phyloP scores from a whole-genome alignment of 108 stramenopile species.

The Nitzschia sp. region DNA sequence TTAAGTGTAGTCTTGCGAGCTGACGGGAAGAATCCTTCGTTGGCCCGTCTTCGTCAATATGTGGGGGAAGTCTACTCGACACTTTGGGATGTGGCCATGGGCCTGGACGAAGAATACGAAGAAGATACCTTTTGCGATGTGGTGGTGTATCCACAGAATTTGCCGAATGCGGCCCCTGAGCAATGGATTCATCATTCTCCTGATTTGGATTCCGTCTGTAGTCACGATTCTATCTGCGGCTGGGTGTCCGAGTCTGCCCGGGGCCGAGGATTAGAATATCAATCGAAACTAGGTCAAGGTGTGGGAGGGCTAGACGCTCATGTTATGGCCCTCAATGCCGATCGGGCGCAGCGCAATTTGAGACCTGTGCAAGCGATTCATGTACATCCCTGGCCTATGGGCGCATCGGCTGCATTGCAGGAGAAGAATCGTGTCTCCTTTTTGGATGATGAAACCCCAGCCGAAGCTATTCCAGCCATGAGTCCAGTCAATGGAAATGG shows the following conservation, averaged over 20 bases:
- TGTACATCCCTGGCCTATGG: slow-evolving; percentile 80
- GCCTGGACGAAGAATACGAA: not conserved
- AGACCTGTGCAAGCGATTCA: slow-evolving; percentile 55
- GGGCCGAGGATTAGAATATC: slow-evolving; percentile 56
- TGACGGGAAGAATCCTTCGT: slow-evolving; percentile 50
- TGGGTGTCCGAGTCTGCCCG: slow-evolving; percentile 60
- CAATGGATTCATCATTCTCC: slow-evolving; percentile 64
- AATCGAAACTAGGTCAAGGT: slow-evolving; percentile 48
- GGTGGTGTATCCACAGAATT: slow-evolving; percentile 85
- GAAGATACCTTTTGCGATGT: slow-evolving; percentile 61
- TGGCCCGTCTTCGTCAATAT: slow-evolving; percentile 71
- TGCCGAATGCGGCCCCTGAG: slow-evolving; percentile 87
- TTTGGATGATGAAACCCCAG: slow-evolving; percentile 74
- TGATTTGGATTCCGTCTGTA: slow-evolving; percentile 72
- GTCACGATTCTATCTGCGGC: slow-evolving; percentile 78
- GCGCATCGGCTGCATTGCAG: slow-evolving; percentile 49
- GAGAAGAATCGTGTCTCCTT: slow-evolving; percentile 62
- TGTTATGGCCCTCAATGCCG: slow-evolving; percentile 77
- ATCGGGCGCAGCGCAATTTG: slow-evolving; percentile 55
- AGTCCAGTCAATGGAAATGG: slow-evolving; percentile 25
- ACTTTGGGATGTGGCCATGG: slow-evolving; percentile 78
- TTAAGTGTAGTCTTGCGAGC: slow-evolving; percentile 73
- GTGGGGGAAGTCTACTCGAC: slow-evolving; percentile 86
- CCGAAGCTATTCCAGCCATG: slow-evolving; percentile 29
- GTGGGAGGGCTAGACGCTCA: slow-evolving; percentile 71